Evolutionary conservation across 192 early-diverging fungal genomes (phyloP), one percentile per base, ranked within the genome.

Genomic region (Chytriomyces sp.): DNA sequence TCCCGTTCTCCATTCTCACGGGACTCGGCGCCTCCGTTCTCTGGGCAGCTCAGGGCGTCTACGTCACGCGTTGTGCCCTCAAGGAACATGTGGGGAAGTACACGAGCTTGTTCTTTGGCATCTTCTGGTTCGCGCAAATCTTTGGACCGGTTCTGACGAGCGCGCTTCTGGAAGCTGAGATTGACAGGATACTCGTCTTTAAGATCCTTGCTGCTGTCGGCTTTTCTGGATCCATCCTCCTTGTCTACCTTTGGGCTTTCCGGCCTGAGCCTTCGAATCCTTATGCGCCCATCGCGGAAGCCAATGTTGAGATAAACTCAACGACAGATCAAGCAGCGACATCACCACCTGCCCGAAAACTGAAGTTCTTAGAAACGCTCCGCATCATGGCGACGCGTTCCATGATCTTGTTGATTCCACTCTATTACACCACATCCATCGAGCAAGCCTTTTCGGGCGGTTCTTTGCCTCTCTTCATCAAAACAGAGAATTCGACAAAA

Each of bases 1-100:
- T 69, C 34, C 74, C 74, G 1, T 17, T 52, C 4, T 75, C 64
- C 17, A 38, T 61, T 5, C 54, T 75, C 4, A 61, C 65, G 6
- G 74, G 74, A 25, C 34, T 75, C 10, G 59, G 58, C 5, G 74
- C 74, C 7, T 59, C 65, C 1, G 62, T 75, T 8, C 39, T 75
- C n/a, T 75, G 74, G 70, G 65, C 74, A 3, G 64, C 74, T 4
- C 74, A 75, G 36, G 74, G 74, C 10, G 65, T 67, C 4, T 75
- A 69, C 57, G 56, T 75, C 3, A 69, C 74, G 3, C 64, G 74
- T 3, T 69, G 74, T 52, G 74, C 65, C 10, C 4, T 8, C 4
- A 25, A 5, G 2, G 65, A 59, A 32, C 30, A 66, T 28, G 59
- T 61, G 8, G 74, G 74, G 3, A 68, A 69, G 26, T 69, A 59